Conservation (phyloP, 2,329 filamentous ascomycete genomes). For the Didymella exigua region DNA sequence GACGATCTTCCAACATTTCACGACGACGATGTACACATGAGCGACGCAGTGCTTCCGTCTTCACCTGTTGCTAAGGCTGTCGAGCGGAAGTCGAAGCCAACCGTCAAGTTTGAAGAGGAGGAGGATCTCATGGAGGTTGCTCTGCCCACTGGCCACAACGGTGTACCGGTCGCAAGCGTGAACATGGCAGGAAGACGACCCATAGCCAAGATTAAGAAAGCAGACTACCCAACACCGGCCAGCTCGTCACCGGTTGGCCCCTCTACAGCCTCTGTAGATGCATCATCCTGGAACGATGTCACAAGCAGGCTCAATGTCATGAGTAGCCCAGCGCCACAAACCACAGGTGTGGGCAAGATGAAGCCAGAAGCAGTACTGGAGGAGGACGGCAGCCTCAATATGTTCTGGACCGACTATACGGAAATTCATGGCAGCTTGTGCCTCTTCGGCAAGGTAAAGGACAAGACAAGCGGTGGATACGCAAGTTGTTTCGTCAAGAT, state of each 20-base stretch:
- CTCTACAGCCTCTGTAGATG: slow-evolving; percentile 64
- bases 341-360: slow-evolving; percentile 75
- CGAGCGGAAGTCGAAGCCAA: slow-evolving; percentile 67
- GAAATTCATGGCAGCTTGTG: slow-evolving; percentile 91
- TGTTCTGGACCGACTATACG: slow-evolving; percentile 98
- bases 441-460: slow-evolving; percentile 93
- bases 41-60: slow-evolving; percentile 77
- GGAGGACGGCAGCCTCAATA: slow-evolving; percentile 84
- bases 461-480: slow-evolving; percentile 78
- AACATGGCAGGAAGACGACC: slow-evolving; percentile 85
- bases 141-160: slow-evolving; percentile 68
- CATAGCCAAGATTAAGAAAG: slow-evolving; percentile 72
- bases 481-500: slow-evolving; percentile 96
- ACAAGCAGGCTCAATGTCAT: slow-evolving; percentile 85
- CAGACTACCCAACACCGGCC: slow-evolving; percentile 70
- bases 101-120: slow-evolving; percentile 67
- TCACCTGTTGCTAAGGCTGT: slow-evolving; percentile 83
- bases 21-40: slow-evolving; percentile 78
- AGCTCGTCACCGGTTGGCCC: slow-evolving; percentile 77
- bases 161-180: slow-evolving; percentile 71
- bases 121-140: slow-evolving; percentile 87
- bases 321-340: slow-evolving; percentile 71
- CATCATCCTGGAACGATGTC: slow-evolving; percentile 86
- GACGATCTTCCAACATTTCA: slow-evolving; percentile 63
- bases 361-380: slow-evolving; percentile 86